Conservation (phyloP, 2,329 filamentous ascomycete genomes). For the Exophiala bonariae region DNA sequence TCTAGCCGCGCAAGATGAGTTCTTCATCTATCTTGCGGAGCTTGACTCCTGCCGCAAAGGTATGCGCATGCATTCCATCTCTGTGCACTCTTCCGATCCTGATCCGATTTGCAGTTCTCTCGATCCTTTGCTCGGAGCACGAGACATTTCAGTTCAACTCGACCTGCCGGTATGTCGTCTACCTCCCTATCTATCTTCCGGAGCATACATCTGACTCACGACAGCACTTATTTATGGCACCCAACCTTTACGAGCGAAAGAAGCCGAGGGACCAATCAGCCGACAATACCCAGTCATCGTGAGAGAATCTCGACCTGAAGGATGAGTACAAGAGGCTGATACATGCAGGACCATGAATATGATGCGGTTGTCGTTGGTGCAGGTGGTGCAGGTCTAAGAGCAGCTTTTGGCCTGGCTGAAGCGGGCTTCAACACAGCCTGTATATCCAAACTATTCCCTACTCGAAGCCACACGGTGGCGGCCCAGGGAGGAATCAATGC, state of each 20-base stretch:
- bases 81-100: conserved; percentile 16
- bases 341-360: conserved; percentile 78
- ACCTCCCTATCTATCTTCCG: not conserved
- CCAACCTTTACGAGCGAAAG: conserved; percentile 84
- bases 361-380: conserved; percentile 77
- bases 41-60: conserved; percentile 50
- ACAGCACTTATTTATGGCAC: conserved; percentile 82
- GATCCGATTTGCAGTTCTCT: conserved; percentile 55
- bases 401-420: conserved; percentile 64
- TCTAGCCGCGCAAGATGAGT: conserved; percentile 43
- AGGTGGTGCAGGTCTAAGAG: conserved; percentile 63
- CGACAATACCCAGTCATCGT: conserved; percentile 93
- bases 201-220: conserved; percentile 15
- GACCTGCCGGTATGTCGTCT: conserved; percentile 67
- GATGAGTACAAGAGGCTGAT: not conserved
- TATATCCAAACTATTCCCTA: conserved; percentile 65
- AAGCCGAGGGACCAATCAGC: conserved; percentile 82
- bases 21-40: conserved; percentile 49
- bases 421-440: conserved; percentile 66
- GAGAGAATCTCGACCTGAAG: conserved; percentile 39
- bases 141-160: conserved; percentile 84
- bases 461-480: conserved; percentile 65
- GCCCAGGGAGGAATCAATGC: conserved; percentile 66
- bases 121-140: conserved; percentile 63
- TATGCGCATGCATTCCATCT: conserved; percentile 31